Base-by-base conservation (phyloP, 1,284 basidiomycete species). In the Ustilago loliicola region DNA sequence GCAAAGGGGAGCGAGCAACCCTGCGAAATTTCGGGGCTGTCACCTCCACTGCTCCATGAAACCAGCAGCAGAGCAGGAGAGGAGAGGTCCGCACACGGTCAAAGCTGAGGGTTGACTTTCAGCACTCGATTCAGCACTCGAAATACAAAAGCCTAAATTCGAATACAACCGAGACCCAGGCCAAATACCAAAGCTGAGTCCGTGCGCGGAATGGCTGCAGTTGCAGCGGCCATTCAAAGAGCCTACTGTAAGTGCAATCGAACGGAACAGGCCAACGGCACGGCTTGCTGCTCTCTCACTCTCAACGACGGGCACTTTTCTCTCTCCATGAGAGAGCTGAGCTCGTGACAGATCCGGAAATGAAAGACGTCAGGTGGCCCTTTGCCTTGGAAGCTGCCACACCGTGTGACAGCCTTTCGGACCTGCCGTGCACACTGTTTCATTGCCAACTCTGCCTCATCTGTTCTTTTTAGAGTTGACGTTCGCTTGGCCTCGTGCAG, bases 341-440 rank as follows among this genome's bases (percentile, higher is more conserved):
- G 52, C 40, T 62, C 42, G 32, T 62, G 51, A 62, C 51, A 61
- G 60, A 61, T 61, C 51, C 40, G 52, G 52, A 48, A 42, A 10
- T 4, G 40, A 32, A 11, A 27, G 52, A 45, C 32, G 61, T 62
- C 61, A 62, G 61, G 51, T 53, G 51, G 60, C 17, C 61, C 19
- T 19, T 30, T 38, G 23, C 19, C 48, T 10, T 27, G 15, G 38
- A 40, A 8, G n/a, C 45, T 48, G 45, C 21, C 23, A 23, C 21
- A 48, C 45, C 13, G 40, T 45, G 40, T 45, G 11, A 19, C 40
- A 19, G 7, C 19, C n/a, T 45, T 7, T 45, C 40, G 40, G 40
- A 10, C 40, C 40, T 45, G 11, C 13, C 40, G 9, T 45, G 2
- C 40, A 19, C 17, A 8, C 10, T 48, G 5, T 48, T n/a, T 48